Percentiles rank a stretch among this genome's conserved stretches.
These are phyloP conservation scores for Hyaloscypha bicolor DNA, from an alignment of 495 filamentous ascomycete species.

Conservation along the genomic window DNA sequence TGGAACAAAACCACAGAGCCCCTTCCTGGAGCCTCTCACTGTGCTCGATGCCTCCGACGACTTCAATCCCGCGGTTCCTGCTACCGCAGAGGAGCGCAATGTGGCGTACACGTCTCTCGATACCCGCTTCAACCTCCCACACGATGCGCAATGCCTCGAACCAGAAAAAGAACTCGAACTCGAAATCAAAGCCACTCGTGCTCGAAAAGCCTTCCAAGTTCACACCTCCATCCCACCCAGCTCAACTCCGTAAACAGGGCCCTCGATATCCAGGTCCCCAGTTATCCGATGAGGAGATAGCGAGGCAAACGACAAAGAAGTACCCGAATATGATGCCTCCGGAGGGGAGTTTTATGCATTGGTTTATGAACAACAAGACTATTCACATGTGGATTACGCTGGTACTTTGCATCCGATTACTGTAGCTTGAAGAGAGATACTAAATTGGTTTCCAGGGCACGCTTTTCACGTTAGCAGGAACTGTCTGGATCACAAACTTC, in stretches of 20 bases:
- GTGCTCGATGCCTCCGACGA: constrained; percentile 41
- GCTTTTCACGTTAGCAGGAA: constrained; percentile 65
- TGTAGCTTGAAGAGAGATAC: background rate
- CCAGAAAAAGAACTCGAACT: constrained; percentile 26
- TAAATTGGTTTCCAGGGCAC: constrained; percentile 53
- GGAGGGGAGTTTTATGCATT: constrained; percentile 70
- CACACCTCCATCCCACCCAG: constrained; percentile 80
- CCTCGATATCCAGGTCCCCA: constrained; percentile 69
- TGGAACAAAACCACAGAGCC: background rate
- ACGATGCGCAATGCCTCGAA: constrained; percentile 40
- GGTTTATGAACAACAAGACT: constrained; percentile 69
- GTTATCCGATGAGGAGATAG: constrained; percentile 57
- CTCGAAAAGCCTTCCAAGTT: constrained; percentile 82
- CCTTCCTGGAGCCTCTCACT: constrained; percentile 5
- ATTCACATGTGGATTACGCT: constrained; percentile 81
- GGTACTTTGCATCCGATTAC: constrained; percentile 48
- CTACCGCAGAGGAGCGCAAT: constrained; percentile 51
- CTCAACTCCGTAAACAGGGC: constrained; percentile 56
- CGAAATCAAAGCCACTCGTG: constrained; percentile 52
- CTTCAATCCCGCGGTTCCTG: constrained; percentile 54
- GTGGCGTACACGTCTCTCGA: constrained; percentile 40
- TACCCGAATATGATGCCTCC: constrained; percentile 85
- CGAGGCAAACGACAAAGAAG: constrained; percentile 61
- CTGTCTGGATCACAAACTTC: constrained; percentile 72
- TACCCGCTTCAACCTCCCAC: background rate